A percentile compares a stretch with the other conserved stretches of the same genome.
Conservation (phyloP, 768 basidiomycete genomes). For the Coprinopsis marcescibilis region DNA sequence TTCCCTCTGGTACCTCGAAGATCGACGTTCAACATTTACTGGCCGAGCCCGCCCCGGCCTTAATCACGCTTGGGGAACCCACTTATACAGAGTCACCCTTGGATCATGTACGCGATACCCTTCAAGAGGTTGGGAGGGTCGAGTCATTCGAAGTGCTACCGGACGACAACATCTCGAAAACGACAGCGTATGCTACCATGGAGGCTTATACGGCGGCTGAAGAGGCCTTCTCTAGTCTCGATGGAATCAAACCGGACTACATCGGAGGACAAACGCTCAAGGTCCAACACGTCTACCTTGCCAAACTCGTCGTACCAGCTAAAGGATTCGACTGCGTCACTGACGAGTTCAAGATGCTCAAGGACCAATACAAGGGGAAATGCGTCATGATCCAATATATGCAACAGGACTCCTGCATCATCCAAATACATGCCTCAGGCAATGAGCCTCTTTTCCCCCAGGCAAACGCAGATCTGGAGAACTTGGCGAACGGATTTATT, state of each 20-base stretch:
- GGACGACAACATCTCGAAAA: conserved; percentile 24
- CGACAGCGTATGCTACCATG: conserved; percentile 40
- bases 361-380: conserved; percentile 16
- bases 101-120: conserved; percentile 26
- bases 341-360: conserved; percentile 30
- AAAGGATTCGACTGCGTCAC: conserved; percentile 29
- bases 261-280: conserved; percentile 32
- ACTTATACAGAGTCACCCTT: conserved; percentile 29
- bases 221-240: conserved; percentile 20
- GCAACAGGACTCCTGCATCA: conserved; percentile 21
- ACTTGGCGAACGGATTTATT: conserved; percentile 33
- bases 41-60: conserved; percentile 17
- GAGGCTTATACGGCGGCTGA: conserved; percentile 26
- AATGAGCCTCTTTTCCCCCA: conserved; percentile 30
- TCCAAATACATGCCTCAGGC: conserved; percentile 33
- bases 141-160: conserved; percentile 36
- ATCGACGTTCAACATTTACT: conserved; percentile 30
- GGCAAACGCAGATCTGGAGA: conserved; percentile 32
- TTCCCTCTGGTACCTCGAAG: conserved; percentile 30
- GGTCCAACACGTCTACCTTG: conserved; percentile 34
- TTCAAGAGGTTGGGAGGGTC: conserved; percentile 31
- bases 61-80: conserved; percentile 26
- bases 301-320: conserved; percentile 31
- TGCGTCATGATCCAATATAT: conserved; percentile 27
- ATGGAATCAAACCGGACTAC: conserved; percentile 26